A percentile compares a stretch with the other conserved stretches of the same genome.
phyloP scores from a whole-genome alignment of 306 rosid genomes.

The Rubus parviflorus region DNA sequence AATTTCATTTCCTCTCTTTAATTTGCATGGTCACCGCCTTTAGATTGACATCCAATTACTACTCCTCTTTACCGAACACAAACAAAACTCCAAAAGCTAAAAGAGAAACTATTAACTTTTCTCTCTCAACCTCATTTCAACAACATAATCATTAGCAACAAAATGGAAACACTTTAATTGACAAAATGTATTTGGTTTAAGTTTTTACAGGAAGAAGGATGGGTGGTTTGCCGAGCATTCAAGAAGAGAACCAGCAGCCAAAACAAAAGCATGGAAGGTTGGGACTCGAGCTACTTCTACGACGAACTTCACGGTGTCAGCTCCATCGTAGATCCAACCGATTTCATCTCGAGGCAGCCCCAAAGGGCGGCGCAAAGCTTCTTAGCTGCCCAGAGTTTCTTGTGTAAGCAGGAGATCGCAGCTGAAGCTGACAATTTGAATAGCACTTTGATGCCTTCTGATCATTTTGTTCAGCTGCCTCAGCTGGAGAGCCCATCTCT shows the following conservation, averaged over 20 bases:
- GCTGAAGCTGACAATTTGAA: conserved; percentile 51
- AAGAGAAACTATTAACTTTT: background rate
- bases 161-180: background rate
- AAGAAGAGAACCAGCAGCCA: conserved; percentile 67
- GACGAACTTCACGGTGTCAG: conserved; percentile 51
- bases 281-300: conserved; percentile 67
- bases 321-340: conserved; percentile 53
- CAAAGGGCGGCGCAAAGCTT: conserved; percentile 51
- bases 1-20: conserved; percentile 20
- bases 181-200: conserved; percentile 6
- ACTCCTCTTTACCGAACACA: conserved; percentile 38
- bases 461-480: conserved; percentile 68
- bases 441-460: conserved; percentile 36
- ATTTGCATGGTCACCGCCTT: conserved; percentile 21
- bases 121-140: conserved; percentile 6
- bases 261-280: conserved; percentile 54
- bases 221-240: conserved; percentile 99
- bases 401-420: conserved; percentile 72
- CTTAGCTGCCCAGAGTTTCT: conserved; percentile 36
- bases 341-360: conserved; percentile 54
- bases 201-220: conserved; percentile 88
- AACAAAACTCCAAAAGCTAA: conserved; percentile 30
- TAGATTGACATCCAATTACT: conserved; percentile 34
- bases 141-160: background rate
- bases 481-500: conserved; percentile 74